Evolutionary conservation across 192 early-diverging fungal species (phyloP).

Genomic region (Tieghemiomyces parasiticus): DNA sequence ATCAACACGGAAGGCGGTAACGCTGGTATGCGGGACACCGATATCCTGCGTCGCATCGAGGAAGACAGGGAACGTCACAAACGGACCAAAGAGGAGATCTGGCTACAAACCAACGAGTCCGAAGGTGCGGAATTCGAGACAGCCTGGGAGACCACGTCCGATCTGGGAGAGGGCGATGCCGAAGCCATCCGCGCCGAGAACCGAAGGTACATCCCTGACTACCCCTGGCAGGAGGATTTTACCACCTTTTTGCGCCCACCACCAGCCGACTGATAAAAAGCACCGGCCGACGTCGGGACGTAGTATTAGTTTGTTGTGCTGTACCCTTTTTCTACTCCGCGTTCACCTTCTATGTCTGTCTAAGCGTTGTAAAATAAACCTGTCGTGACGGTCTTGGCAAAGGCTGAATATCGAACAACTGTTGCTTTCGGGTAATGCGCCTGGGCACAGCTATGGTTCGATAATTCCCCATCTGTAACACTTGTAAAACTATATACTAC

Average conservation of each 20-base stretch:
- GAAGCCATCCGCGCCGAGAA: conserved; percentile 22
- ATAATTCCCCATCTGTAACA: too few species aligned
- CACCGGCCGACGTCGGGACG: too few species aligned
- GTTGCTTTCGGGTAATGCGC: too few species aligned
- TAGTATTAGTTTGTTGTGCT: too few species aligned
- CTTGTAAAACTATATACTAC: too few species aligned
- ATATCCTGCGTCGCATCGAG: conserved; percentile 34
- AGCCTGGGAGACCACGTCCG: conserved; percentile 32
- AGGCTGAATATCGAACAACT: too few species aligned
- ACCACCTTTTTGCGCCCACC: background rate
- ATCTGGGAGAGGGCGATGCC: conserved; percentile 27
- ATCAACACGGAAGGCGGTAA: conserved; percentile 14
- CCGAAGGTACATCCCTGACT: conserved; percentile 14
- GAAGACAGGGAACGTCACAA: conserved; percentile 41
- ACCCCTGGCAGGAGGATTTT: conserved; percentile 11
- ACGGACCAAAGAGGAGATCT: conserved; percentile 31
- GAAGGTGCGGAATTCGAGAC: conserved; percentile 20
- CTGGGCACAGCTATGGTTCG: too few species aligned
- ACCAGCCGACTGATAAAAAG: too few species aligned
- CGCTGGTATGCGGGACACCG: conserved; percentile 22
- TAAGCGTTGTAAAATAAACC: too few species aligned
- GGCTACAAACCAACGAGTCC: conserved; percentile 24
- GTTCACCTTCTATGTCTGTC: too few species aligned
- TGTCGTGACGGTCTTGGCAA: too few species aligned
- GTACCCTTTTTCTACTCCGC: too few species aligned